Evolutionary conservation across 306 rosid species (phyloP).

Genomic region (Acacia melanoxylon): DNA sequence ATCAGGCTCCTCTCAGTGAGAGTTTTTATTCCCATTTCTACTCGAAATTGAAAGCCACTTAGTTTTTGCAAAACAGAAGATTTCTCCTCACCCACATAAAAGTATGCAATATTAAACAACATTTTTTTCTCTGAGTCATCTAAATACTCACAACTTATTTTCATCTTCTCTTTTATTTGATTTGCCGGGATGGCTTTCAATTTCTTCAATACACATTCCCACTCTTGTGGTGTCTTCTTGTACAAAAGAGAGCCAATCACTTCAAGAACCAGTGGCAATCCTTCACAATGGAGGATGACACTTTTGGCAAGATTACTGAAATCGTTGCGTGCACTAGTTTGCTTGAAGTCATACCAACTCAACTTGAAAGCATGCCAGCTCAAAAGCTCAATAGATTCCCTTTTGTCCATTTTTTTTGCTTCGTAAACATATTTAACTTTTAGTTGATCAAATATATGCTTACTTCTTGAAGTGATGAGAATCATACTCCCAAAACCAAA

Average conservation of each 20-base stretch:
- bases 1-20: background rate
- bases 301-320: background rate
- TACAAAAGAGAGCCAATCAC: background rate
- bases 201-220: background rate
- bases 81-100: background rate
- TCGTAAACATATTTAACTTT: background rate
- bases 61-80: background rate
- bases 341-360: background rate
- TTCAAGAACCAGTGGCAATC: background rate
- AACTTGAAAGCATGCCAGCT: background rate
- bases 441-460: background rate
- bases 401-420: background rate
- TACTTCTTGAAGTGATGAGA: background rate
- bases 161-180: background rate
- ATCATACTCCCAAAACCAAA: background rate
- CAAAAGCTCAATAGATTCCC: background rate
- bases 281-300: background rate
- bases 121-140: background rate
- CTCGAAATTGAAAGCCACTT: background rate
- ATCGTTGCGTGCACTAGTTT: background rate
- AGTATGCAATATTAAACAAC: background rate
- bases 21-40: background rate
- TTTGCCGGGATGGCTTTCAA: background rate
- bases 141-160: background rate
- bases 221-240: background rate